A percentile compares a stretch with the other conserved stretches of the same genome.
Evolutionary conservation across 2,329 filamentous ascomycete genomes (phyloP).

Genomic region (Fusarium globosum): DNA sequence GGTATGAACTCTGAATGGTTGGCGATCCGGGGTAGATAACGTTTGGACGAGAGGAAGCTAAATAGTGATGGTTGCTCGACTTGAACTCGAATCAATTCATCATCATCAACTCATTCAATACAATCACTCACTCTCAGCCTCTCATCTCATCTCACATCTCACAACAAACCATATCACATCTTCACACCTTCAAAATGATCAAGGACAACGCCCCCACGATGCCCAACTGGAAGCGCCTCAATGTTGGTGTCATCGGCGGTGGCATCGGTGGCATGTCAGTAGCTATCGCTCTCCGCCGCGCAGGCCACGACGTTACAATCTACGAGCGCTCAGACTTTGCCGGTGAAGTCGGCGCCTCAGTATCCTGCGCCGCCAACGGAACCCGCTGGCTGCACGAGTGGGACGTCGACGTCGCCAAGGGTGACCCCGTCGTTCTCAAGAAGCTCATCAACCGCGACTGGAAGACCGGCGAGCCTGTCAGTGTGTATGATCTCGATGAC

Average conservation of each 20-base stretch:
- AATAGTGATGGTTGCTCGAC: conserved; percentile 30
- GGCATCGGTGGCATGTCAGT: conserved; percentile 61
- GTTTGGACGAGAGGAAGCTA: conserved; percentile 19
- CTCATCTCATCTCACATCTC: neutral
- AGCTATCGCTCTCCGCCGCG: conserved; percentile 59
- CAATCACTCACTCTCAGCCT: neutral
- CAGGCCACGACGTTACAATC: conserved; percentile 65
- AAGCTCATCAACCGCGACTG: conserved; percentile 77
- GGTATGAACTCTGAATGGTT: conserved; percentile 11
- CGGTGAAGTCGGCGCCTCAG: conserved; percentile 74
- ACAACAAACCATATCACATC: neutral
- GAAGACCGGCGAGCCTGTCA: conserved; percentile 74
- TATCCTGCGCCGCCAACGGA: conserved; percentile 76
- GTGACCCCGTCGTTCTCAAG: conserved; percentile 72
- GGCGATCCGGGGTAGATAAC: neutral
- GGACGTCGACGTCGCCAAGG: conserved; percentile 71
- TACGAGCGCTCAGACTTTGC: conserved; percentile 75
- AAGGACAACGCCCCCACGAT: conserved; percentile 25
- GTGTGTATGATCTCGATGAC: conserved; percentile 71
- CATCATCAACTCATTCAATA: neutral
- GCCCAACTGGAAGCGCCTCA: conserved; percentile 58
- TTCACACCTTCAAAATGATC: conserved; percentile 13
- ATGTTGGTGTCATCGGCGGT: conserved; percentile 58
- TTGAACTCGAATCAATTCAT: neutral
- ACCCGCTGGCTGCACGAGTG: conserved; percentile 77